Base-by-base conservation (phyloP, 1,284 basidiomycete species). In the Neotropicomus parvogracilis region DNA sequence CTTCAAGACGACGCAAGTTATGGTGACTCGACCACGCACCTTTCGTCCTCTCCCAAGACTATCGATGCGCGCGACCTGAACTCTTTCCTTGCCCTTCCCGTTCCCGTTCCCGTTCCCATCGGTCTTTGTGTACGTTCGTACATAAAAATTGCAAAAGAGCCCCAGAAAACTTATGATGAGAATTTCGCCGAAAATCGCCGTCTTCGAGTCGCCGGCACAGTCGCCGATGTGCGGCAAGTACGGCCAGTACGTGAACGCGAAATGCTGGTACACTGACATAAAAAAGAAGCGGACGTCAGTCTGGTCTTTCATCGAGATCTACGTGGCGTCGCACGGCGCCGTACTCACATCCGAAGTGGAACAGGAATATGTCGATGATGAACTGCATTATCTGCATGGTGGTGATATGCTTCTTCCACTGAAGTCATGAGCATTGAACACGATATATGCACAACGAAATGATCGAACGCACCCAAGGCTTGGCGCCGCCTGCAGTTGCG, bases 381-480 rank as follows among this genome's bases (percentile, higher is more conserved):
- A 97, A 97, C 71, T 97, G 94, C 39, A 78, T 77, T 66, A 99
- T 98, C 72, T 99, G 97, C 79, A 95, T 85, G 42, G 83, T 84
- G 42, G 95, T 98, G 56, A 98, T 75, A 70, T 93, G 88, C 71
- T 93, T 91, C 77, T 97, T 97, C 93, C 95, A 97, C 89, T 91
- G 21, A 6, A 4, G 14, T 16, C 8, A 34, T 60, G 50, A 36
- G 14, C 11, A 12, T 50, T 34, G 50, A 48, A 20, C 33, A 34
- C 32, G 35, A 45, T 12, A 46, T 44, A 41, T 52, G 26, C 40
- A 19, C 37, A 35, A 32, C 40, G 16, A 35, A 21, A n/a, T n/a
- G 29, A 40, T 9, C 31, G 6, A 56, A 65, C 79, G 49, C 65
- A 92, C 91, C 94, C 94, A 97, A 69, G 95, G 88, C 71, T 81